Evolutionary conservation across 2,329 filamentous ascomycete species (phyloP), one percentile per base, ranked within the genome.

Genomic region (Falciphora oryzae): DNA sequence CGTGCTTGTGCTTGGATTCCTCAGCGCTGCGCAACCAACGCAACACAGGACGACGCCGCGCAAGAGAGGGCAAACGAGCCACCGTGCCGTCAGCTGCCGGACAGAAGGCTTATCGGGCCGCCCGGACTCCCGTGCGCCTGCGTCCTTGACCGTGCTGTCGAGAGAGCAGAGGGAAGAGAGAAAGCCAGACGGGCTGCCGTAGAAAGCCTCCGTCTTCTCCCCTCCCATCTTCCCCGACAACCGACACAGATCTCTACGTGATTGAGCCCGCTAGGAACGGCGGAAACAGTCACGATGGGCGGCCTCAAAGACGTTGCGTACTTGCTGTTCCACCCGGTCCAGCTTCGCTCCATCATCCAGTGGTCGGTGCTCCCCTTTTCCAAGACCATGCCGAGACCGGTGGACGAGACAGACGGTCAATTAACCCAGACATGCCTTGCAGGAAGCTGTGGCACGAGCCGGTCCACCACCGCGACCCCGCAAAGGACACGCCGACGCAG

Each of bases 381-480:
- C 18, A 50, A 7, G 5, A 22, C 18, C 18, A 18, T n/a, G 18
- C 18, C 18, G n/a, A 53, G 22, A 7, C 7, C 44, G n/a, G 59
- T 31, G 22, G 56, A 57, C 22, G 25, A 10, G 44, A 53, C 44
- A 25, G 44, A 10, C 44, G 44, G 44, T 8, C 44, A 32, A 65
- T 70, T 73, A 63, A 72, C 71, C 63, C 68, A 60, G 57, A 62
- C 14, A 18, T 53, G 35, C 59, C 7, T 32, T 67, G 61, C 73
- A 97, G 93, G 93, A 97, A 96, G 81, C 81, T 96, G 71, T 98
- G 93, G 93, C 95, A 98, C 80, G 92, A 96, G 68, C 90, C 95
- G 16, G 92, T 97, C 27, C 92, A 98, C 81, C 85, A 84, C 74
- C 91, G 94, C 74, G 85, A 97, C 73, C 83, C 86, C 68, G 81